Evolutionary conservation across 306 rosid species (phyloP), one percentile per base, ranked within the genome.

Genomic region (Acmispon strigosus): DNA sequence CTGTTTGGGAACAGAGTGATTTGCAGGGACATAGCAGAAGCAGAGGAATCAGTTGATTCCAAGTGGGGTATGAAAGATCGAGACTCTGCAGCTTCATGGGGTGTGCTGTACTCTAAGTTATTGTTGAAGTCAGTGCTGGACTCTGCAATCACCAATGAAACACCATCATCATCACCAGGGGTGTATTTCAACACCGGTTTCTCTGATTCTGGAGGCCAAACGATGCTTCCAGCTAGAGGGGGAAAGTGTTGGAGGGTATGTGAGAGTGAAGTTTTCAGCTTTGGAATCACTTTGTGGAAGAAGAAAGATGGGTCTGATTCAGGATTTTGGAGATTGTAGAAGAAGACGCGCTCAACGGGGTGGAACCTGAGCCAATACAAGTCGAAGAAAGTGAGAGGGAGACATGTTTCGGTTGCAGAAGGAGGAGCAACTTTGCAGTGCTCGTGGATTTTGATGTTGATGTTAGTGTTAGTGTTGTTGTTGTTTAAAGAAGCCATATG

Each of bases 251-350:
- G 78, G 76, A 88, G 90, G 51, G 90, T 62, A 37, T 62, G 84
- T 7, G 88, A 81, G 81, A 85, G 94, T 3, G 87, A 81, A 53
- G 73, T 55, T 55, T 69, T 85, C 75, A 88, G 90, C 6, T 63
- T 76, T 1, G 86, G 80, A 58, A 87, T n/a, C 2, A 84, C 5
- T n/a, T 84, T 24, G 5, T 66, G 4, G 1, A 42, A 41, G 42
- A 75, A 20, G 37, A 59, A 56, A 11, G 60, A 17, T n/a, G 77
- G 11, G 60, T 66, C n/a, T 6, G 68, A 24, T 16, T 14, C 55
- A 39, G 78, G 16, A 39, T 8, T 5, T 4, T 65, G 41, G 49
- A 56, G 62, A 14, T 74, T 10, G 22, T 70, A 84, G 86, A 82
- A 84, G 82, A 79, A 82, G 69, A 87, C 19, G 10, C 82, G 82